Conservation (phyloP, 1,284 basidiomycete species). For the Sporisorium exsertum region DNA sequence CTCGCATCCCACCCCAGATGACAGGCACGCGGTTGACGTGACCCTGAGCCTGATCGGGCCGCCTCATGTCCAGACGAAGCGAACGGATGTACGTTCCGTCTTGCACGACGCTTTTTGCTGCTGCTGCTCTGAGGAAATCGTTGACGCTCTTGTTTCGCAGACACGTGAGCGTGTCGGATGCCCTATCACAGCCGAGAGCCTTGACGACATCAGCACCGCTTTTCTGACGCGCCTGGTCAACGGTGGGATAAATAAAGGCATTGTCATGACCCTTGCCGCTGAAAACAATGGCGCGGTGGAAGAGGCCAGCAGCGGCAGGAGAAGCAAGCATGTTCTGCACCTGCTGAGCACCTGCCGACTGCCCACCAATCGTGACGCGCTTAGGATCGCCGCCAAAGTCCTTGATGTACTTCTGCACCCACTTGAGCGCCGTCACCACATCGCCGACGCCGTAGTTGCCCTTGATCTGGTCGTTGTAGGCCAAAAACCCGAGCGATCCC, state of each 20-base stretch:
- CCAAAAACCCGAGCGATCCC: slow-evolving; percentile 48
- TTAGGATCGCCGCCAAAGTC: slow-evolving; percentile 77
- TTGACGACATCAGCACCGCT: slow-evolving; percentile 24
- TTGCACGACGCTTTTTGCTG: slow-evolving; percentile 17
- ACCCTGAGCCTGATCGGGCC: slow-evolving; percentile 15
- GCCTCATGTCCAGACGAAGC: slow-evolving; percentile 41
- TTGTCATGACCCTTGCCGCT: slow-evolving; percentile 35
- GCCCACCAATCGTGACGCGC: slow-evolving; percentile 84
- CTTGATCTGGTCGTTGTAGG: slow-evolving; percentile 45
- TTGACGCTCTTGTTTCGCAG: slow-evolving; percentile 35
- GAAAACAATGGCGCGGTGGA: slow-evolving; percentile 41
- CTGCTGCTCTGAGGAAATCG: slow-evolving; percentile 25
- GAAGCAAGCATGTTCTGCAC: slow-evolving; percentile 44
- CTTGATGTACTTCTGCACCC: slow-evolving; percentile 74
- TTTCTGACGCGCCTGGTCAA: slow-evolving; percentile 19
- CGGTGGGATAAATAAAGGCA: slow-evolving; percentile 24
- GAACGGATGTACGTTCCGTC: slow-evolving; percentile 46
- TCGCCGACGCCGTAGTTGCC: slow-evolving; percentile 64
- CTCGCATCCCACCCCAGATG: slow-evolving; percentile 52
- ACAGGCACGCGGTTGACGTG: slow-evolving; percentile 53
- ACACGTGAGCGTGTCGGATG: slow-evolving; percentile 42
- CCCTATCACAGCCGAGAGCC: slow-evolving; percentile 34
- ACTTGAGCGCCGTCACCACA: slow-evolving; percentile 68
- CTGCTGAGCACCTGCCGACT: slow-evolving; percentile 80
- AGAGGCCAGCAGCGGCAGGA: slow-evolving; percentile 34